Evolutionary conservation across 306 rosid species (phyloP), one percentile per base, ranked within the genome.

Genomic region (Cicer chorassanicum): DNA sequence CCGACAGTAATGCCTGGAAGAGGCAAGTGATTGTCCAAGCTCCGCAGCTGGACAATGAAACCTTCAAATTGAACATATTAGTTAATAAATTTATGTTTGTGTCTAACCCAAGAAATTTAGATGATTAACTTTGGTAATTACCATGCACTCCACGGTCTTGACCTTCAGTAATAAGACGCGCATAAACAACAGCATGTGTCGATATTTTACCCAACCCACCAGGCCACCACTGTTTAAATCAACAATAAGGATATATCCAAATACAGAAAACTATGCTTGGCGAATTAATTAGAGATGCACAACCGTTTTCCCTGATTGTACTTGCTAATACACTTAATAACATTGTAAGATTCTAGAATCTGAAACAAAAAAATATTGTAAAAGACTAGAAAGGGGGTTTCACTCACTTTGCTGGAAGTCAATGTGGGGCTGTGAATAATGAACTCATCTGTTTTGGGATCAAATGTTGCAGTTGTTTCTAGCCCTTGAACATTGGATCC

Each of bases 401-500:
- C 60, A 81, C 97, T 87, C 76, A 94, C 99, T 86, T 94, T 94
- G 92, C 93, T 84, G 62, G 99, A 91, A 71, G 97, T 94, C 72
- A 94, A 82, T 9, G 99, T 94, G 62, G 99, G 99, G 82, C 97
- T 94, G 74, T 92, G 80, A 70, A 94, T 81, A 82, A 94, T 65
- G 51, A 94, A 94, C 78, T 94, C 96, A 2, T 92, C 96, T 9
- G 93, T 88, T 79, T 86, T 68, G 44, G 92, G 88, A 84, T 94
- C 99, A 82, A 88, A 92, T 68, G 95, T 91, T 74, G 99, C 99
- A 41, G 96, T 94, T 53, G 99, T 94, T 85, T 94, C 99, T 29
- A 94, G 92, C 78, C 99, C 99, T 85, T 91, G 99, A 78, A 94
- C 95, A 83, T 94, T 94, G 72, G 97, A 94, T 66, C 99, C 99